A percentile compares a stretch with the other conserved stretches of the same genome.
Evolutionary conservation across 169 alveolate species (phyloP).

Genomic region (Eimeria mitis): DNA sequence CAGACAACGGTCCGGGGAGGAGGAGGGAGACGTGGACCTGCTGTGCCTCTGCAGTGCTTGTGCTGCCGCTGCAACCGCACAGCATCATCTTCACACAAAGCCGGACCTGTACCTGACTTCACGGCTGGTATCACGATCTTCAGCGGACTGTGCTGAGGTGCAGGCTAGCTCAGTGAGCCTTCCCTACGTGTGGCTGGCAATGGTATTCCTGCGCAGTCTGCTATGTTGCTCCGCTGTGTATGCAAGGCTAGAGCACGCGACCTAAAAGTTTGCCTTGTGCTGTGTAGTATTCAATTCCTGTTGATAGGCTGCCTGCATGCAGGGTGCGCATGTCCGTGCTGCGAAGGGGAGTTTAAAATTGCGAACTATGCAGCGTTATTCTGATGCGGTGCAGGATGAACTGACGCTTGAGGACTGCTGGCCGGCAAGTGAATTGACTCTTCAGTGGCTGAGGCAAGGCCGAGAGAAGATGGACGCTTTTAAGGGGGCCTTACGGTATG

Average conservation of each 20-base stretch:
- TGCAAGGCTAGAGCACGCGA: background rate
- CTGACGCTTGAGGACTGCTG: slow-evolving; percentile 50
- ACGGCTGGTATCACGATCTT: background rate
- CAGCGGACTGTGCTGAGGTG: background rate
- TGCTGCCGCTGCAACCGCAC: background rate
- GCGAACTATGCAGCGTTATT: background rate
- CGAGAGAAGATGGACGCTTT: slow-evolving; percentile 35
- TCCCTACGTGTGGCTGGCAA: background rate
- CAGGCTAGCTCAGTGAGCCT: background rate
- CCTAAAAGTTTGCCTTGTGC: background rate
- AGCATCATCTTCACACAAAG: background rate
- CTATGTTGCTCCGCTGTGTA: background rate
- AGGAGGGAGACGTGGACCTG: background rate
- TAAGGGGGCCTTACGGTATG: slow-evolving; percentile 14
- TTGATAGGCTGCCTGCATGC: background rate
- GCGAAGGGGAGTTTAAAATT: background rate
- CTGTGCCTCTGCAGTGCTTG: background rate
- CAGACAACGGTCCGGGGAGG: background rate
- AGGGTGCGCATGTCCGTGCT: background rate
- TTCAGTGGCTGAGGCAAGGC: slow-evolving; percentile 50
- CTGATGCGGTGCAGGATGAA: background rate
- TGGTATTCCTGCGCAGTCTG: background rate
- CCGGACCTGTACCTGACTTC: background rate
- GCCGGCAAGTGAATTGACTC: slow-evolving; percentile 27
- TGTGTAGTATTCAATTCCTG: background rate